phyloP scores from a whole-genome alignment of 2,329 filamentous ascomycete genomes.

The Coniochaeta hoffmannii region DNA sequence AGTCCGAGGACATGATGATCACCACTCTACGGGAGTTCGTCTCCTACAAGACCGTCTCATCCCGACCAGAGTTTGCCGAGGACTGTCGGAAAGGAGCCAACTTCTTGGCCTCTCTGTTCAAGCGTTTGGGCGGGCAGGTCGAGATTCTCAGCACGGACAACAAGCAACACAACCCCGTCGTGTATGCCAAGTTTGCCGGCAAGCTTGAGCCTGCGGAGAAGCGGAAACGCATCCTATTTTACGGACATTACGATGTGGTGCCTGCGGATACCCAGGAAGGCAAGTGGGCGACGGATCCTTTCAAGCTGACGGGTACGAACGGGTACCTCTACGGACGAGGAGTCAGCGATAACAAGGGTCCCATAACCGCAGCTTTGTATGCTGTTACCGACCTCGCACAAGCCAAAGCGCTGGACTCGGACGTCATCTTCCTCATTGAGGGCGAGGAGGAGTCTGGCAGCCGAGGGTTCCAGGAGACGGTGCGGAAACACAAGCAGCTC shows the following conservation, averaged over 20 bases:
- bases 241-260: constrained; percentile 97
- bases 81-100: constrained; percentile 91
- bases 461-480: constrained; percentile 77
- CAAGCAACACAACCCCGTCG: constrained; percentile 74
- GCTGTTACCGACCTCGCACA: constrained; percentile 85
- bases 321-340: constrained; percentile 93
- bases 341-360: constrained; percentile 97
- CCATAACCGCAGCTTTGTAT: constrained; percentile 87
- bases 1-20: constrained; percentile 49
- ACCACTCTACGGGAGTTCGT: constrained; percentile 79
- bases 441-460: constrained; percentile 96
- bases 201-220: constrained; percentile 57
- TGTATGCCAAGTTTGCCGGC: constrained; percentile 79
- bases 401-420: constrained; percentile 74
- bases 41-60: constrained; percentile 86
- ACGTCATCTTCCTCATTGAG: constrained; percentile 91
- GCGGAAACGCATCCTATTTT: constrained; percentile 87
- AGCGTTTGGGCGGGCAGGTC: constrained; percentile 80
- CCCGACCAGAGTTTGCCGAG: constrained; percentile 74
- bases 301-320: constrained; percentile 80
- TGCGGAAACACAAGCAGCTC: constrained; percentile 69
- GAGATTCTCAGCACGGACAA: constrained; percentile 80
- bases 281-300: constrained; percentile 85
- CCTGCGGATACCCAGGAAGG: constrained; percentile 74
- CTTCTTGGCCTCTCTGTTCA: constrained; percentile 84